Evolutionary conservation across 1,139 yeast species (phyloP).

Genomic region (Wickerhamomyces sp.): DNA sequence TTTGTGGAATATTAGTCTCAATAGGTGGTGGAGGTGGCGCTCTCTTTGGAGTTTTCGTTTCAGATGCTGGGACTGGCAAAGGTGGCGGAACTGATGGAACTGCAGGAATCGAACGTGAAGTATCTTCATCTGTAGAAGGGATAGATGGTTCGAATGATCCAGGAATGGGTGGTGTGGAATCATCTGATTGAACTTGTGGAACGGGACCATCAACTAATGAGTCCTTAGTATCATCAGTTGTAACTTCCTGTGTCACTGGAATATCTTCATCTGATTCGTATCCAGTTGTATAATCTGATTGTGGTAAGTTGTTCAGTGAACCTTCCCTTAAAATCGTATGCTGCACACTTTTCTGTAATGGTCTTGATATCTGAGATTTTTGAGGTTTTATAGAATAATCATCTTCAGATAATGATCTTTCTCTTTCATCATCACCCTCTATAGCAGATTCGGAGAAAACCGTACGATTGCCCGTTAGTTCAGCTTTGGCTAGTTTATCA

Average conservation of each 20-base stretch:
- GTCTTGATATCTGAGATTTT: too few relatives aligned
- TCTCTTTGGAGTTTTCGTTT: constrained; percentile 6
- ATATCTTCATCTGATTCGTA: constrained; percentile 24
- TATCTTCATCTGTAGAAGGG: constrained; percentile 11
- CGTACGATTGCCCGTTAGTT: constrained; percentile 7
- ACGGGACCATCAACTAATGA: constrained; percentile 13
- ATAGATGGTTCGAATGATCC: constrained; percentile 15
- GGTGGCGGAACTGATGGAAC: constrained; percentile 20
- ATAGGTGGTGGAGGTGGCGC: constrained; percentile 18
- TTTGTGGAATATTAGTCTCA: constrained; percentile 5
- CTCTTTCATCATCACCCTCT: constrained; percentile 24
- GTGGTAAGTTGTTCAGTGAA: too few relatives aligned
- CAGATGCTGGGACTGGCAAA: constrained; percentile 10
- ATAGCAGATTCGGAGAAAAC: constrained; percentile 20
- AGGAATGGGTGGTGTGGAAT: constrained; percentile 20
- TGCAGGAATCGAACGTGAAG: constrained; percentile 18
- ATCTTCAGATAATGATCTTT: constrained; percentile 18
- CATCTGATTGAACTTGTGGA: constrained; percentile 15
- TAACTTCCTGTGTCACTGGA: too few relatives aligned
- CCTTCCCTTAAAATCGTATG: too few relatives aligned
- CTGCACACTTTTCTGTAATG: too few relatives aligned
- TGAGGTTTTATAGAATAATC: too few relatives aligned
- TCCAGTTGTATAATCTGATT: constrained; percentile 24
- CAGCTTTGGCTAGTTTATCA: constrained; percentile 13
- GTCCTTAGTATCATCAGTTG: constrained; percentile 5